These are phyloP conservation scores for Rhodotorula sp. DNA, from an alignment of 1,284 basidiomycete species.

Conservation along the genomic window DNA sequence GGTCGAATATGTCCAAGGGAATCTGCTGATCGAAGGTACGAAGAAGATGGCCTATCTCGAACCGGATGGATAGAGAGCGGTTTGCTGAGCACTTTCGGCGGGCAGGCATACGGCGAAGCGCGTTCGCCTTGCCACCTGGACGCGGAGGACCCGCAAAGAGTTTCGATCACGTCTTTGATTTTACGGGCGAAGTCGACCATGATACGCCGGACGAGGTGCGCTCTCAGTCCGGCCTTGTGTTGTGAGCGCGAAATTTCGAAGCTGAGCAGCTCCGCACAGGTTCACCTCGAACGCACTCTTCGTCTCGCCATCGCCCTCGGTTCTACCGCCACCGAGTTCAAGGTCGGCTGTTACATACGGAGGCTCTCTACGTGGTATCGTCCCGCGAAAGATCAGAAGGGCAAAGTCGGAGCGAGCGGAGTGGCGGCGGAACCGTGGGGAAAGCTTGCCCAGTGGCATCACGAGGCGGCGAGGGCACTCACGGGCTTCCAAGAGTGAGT, in stretches of 20 bases:
- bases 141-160: conserved; percentile 15
- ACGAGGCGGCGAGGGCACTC: conserved; percentile 33
- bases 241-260: too few species aligned
- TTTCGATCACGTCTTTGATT: conserved; percentile 34
- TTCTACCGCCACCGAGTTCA: conserved; percentile 8
- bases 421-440: conserved; percentile 31
- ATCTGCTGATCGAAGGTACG: conserved; percentile 24
- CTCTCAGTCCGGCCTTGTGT: neutral
- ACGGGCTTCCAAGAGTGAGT: conserved; percentile 26
- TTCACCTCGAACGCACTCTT: conserved; percentile 36
- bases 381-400: conserved; percentile 23
- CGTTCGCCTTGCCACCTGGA: conserved; percentile 22
- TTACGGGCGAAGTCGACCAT: conserved; percentile 32
- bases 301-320: conserved; percentile 29
- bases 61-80: neutral
- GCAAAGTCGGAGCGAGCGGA: conserved; percentile 19
- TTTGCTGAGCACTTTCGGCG: neutral
- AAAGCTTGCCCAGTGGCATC: conserved; percentile 23
- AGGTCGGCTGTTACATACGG: conserved; percentile 24
- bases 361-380: conserved; percentile 20
- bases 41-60: neutral
- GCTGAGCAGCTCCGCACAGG: conserved; percentile 13
- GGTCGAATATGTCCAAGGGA: conserved; percentile 32
- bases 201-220: conserved; percentile 19
- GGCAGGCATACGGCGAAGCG: conserved; percentile 17